A percentile compares a stretch with the other conserved stretches of the same genome.
These are phyloP conservation scores for Ilyonectria sp. DNA, from an alignment of 2,329 filamentous ascomycete genomes.

Conservation along the genomic window DNA sequence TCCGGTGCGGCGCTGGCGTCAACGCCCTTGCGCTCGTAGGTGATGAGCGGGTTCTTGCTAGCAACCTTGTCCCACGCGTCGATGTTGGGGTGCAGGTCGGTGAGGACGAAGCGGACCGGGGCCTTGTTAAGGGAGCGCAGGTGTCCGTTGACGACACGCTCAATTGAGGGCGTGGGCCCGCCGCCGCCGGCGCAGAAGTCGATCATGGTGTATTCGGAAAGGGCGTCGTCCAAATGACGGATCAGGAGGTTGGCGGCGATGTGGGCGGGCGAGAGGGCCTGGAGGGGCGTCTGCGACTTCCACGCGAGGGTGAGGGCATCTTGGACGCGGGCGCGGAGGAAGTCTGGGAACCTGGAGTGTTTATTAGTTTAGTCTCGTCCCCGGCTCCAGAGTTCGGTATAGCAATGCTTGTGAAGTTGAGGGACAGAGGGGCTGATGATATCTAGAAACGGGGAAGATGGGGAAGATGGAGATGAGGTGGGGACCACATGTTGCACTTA, in stretches of 20 bases:
- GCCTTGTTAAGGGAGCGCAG: slow-evolving; percentile 45
- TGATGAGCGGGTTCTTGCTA: slow-evolving; percentile 68
- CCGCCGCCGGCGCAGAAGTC: slow-evolving; percentile 85
- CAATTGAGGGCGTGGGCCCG: slow-evolving; percentile 77
- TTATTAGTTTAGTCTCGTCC: not conserved
- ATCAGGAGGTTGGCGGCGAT: slow-evolving; percentile 72
- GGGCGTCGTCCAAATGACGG: slow-evolving; percentile 61
- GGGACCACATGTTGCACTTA: slow-evolving; percentile 51
- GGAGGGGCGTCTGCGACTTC: slow-evolving; percentile 73
- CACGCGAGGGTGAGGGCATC: slow-evolving; percentile 75
- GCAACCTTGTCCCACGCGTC: slow-evolving; percentile 71
- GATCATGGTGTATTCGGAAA: slow-evolving; percentile 73
- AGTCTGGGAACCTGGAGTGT: slow-evolving; percentile 72
- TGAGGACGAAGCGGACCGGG: slow-evolving; percentile 73
- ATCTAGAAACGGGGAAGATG: not conserved
- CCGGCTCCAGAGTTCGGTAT: not conserved
- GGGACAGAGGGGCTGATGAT: not conserved
- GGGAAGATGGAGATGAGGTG: not conserved
- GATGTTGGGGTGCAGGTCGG: slow-evolving; percentile 76
- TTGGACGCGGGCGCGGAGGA: slow-evolving; percentile 76
- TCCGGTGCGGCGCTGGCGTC: slow-evolving; percentile 76
- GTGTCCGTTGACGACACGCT: slow-evolving; percentile 69
- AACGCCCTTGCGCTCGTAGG: slow-evolving; percentile 72
- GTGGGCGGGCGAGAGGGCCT: slow-evolving; percentile 70
- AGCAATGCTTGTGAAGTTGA: not conserved